Evolutionary conservation across 2,329 filamentous ascomycete species (phyloP), one percentile per base, ranked within the genome.

Genomic region (Byssothecium circinans): DNA sequence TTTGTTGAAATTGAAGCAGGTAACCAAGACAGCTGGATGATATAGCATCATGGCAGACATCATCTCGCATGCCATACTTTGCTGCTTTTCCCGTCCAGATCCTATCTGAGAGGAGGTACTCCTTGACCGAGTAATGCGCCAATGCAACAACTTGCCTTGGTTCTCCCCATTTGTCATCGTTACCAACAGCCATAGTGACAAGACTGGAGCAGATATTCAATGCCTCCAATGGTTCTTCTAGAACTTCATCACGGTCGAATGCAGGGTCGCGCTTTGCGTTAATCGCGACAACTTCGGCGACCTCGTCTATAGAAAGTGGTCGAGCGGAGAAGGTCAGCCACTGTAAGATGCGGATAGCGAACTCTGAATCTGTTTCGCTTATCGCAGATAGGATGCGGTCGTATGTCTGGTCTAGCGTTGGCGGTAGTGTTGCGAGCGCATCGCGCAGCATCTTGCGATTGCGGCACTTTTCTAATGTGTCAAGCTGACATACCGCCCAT

Each of bases 61-160:
- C 38, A 2, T 58, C 48, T 41, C 59, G 51, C 55, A 69, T 61
- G 34, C 54, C 49, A 41, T 61, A 69, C 4, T 39, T 37, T 23
- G 38, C 40, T 46, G 57, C 59, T 36, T 30, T 34, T 27, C 44
- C n/a, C 6, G 19, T 7, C 61, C 56, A 41, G 27, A 64, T 62
- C 20, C 62, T 58, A 11, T 58, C 50, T 33, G 65, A 69, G 0
- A 61, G 12, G 20, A 70, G 63, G 27, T 68, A 70, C 30, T 70
- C 68, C 39, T 68, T 56, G n/a, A 70, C 67, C 17, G 67, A 70
- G 41, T 65, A 70, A 43, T 70, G 68, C 34, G 65, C 62, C 12
- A 70, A 50, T 39, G 44, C 44, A 19, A 61, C 34, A 12, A 54
- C 46, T 14, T 36, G n/a, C 15, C 25, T 27, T 25, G 14, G 1